Percentiles rank a stretch among this genome's conserved stretches.
Conservation (phyloP, 805 yeast genomes). For the Teunomyces atbi region DNA sequence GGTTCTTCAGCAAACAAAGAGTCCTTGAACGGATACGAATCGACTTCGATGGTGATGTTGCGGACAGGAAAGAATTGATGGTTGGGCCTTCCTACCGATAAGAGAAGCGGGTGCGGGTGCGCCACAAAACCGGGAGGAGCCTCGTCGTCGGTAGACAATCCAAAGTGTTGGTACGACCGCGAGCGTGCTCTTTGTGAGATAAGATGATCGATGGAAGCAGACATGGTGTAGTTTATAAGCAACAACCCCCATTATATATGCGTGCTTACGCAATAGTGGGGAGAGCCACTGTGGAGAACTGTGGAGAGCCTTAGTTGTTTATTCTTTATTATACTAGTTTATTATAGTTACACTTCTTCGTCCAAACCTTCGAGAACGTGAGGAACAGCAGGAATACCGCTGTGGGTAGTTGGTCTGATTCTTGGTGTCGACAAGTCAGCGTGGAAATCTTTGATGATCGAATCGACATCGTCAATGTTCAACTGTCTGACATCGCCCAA, state of each 20-base stretch:
- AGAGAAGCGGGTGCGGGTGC: conserved; percentile 8
- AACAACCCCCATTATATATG: not conserved
- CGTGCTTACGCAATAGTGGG: not conserved
- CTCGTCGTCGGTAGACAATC: not conserved
- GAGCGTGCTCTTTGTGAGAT: conserved; percentile 5
- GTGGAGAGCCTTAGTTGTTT: not conserved
- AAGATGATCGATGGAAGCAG: conserved; percentile 5
- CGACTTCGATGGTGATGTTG: conserved; percentile 6
- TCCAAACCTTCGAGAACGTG: conserved; percentile 12
- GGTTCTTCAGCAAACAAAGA: conserved; percentile 4
- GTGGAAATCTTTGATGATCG: conserved; percentile 92
- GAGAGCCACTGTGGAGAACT: not conserved
- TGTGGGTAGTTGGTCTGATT: conserved; percentile 8
- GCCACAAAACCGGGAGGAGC: conserved; percentile 9
- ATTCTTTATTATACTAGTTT: not conserved
- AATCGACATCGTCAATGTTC: conserved; percentile 95
- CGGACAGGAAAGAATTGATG: conserved; percentile 9
- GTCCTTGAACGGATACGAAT: conserved; percentile 10
- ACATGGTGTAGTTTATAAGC: not conserved
- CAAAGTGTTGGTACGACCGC: conserved; percentile 8
- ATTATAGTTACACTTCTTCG: conserved; percentile 1
- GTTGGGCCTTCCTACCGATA: conserved; percentile 8
- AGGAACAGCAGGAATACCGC: conserved; percentile 8
- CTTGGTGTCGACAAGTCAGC: conserved; percentile 63
- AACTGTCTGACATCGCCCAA: conserved; percentile 94